These are phyloP conservation scores for Orobanche coerulescens DNA, from an alignment of 257 asterid genomes.

Conservation along the genomic window DNA sequence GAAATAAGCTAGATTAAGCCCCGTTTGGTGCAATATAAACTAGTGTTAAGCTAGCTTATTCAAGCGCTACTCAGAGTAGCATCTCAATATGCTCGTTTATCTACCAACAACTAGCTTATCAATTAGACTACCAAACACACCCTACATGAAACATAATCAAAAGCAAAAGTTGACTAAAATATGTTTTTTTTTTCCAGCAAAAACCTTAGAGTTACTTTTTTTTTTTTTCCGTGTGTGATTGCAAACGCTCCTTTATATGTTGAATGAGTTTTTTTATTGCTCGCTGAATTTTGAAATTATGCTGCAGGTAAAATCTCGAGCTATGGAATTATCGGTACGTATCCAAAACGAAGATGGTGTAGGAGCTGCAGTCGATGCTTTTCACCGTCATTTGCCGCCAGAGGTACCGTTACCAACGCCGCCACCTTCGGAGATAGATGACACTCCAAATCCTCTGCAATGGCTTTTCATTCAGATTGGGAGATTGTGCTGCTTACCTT, in stretches of 20 bases:
- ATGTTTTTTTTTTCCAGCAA: no score
- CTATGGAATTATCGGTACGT: slow-evolving; percentile 52
- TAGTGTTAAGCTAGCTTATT: no score
- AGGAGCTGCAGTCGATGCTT: slow-evolving; percentile 83
- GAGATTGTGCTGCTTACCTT: slow-evolving; percentile 53
- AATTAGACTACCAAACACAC: no score
- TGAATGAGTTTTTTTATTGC: neutral
- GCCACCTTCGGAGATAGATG: slow-evolving; percentile 33
- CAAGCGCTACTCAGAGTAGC: no score
- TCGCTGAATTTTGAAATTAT: neutral
- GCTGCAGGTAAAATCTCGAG: slow-evolving; percentile 73
- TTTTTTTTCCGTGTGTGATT: neutral
- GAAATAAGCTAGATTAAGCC: no score
- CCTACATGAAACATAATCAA: no score
- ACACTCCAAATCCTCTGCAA: slow-evolving; percentile 54
- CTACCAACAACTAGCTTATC: no score
- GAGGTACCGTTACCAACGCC: slow-evolving; percentile 50
- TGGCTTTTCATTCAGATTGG: slow-evolving; percentile 82
- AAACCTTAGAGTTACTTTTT: neutral
- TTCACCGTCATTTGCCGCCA: slow-evolving; percentile 78
- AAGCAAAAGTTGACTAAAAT: neutral
- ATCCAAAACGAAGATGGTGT: slow-evolving; percentile 84
- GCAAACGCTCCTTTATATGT: neutral
- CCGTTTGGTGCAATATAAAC: no score
- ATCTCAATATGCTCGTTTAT: no score